phyloP scores from a whole-genome alignment of 2,329 filamentous ascomycete species.

The Fusarium drepaniforme region DNA sequence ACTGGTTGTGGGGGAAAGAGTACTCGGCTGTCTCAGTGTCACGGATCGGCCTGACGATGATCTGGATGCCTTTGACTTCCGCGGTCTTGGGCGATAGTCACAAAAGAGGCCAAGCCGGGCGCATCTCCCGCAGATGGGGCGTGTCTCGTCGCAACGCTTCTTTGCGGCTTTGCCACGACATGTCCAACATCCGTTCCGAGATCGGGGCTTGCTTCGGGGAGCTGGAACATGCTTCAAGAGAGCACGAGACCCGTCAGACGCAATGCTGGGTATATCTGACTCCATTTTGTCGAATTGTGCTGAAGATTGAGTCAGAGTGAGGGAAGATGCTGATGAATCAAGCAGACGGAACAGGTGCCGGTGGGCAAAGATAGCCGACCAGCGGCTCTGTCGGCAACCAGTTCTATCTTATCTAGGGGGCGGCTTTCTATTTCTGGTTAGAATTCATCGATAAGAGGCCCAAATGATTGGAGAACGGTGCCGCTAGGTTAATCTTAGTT shows the following conservation, averaged over 20 bases:
- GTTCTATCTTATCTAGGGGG: neutral
- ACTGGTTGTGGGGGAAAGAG: neutral
- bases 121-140: conserved; percentile 44
- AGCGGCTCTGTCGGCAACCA: neutral
- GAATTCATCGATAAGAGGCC: neutral
- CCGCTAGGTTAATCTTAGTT: neutral
- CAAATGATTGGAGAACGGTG: neutral
- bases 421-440: neutral
- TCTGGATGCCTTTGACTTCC: neutral
- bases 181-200: conserved; percentile 41
- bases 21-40: neutral
- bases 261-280: neutral
- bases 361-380: neutral
- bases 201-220: conserved; percentile 14
- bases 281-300: neutral
- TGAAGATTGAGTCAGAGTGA: neutral
- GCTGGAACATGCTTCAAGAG: neutral
- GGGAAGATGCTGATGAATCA: neutral
- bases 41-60: neutral
- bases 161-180: conserved; percentile 48
- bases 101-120: conserved; percentile 40
- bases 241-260: neutral
- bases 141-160: conserved; percentile 42
- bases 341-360: neutral
- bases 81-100: conserved; percentile 35